Evolutionary conservation across 2,329 filamentous ascomycete genomes (phyloP), one percentile per base, ranked within the genome.

Genomic region (Pseudocercospora eumusae): DNA sequence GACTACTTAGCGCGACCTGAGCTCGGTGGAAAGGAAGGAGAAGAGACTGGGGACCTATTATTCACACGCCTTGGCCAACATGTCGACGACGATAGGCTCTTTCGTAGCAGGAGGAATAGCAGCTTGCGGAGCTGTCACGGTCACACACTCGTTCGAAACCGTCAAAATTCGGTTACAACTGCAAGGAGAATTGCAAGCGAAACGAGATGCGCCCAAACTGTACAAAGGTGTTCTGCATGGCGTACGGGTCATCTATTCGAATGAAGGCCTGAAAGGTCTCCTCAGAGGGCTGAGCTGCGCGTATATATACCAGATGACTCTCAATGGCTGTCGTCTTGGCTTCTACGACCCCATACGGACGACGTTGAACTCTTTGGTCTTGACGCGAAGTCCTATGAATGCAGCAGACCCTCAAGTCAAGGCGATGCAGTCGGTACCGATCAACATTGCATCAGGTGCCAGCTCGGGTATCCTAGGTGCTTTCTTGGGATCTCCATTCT

Each of bases 141-240:
- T 96, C 68, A 98, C 95, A 56, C 95, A 99, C 79, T 93, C 93
- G 61, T 98, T 98, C 80, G 95, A 99, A 80, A 98, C 93, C 11
- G 92, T 99, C 76, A 99, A 99, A 85, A 98, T 98, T 75, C 90
- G 92, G 73, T 87, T 99, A 85, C 95, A 99, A 81, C 79, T 99
- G 59, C 95, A 99, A 78, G 95, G 95, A 77, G 95, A 99, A 78
- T 85, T 99, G 59, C 92, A 97, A 74, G 83, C 88, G 61, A 96
- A 93, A 75, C 87, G 87, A 69, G 87, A 92, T 75, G 91, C 93
- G 62, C 89, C 90, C 68, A 90, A 92, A 73, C 84, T 96, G 79
- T 99, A 99, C 81, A 88, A 86, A 66, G 95, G 95, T 33, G 93
- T 96, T 28, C 80, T 97, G 68, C 95, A 99, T 75, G 95, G 93